These are phyloP conservation scores for Globisporangium carolinianum DNA, from an alignment of 352 stramenopile species.

Conservation along the genomic window DNA sequence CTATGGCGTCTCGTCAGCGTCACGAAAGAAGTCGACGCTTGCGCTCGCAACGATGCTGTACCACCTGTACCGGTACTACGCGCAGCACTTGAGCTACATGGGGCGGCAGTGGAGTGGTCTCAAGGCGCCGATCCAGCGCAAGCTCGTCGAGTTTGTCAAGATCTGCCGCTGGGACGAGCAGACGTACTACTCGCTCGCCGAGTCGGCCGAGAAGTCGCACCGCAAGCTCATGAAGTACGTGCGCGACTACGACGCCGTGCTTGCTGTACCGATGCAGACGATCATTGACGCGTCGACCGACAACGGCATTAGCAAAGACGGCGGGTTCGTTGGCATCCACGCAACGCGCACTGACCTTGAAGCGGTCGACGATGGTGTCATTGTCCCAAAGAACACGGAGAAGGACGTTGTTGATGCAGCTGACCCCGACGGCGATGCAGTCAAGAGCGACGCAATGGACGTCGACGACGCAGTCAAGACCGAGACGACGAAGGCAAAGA, in stretches of 20 bases:
- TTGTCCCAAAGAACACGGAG: slow-evolving; percentile 27
- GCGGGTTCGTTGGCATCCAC: slow-evolving; percentile 68
- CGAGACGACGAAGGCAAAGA: not conserved
- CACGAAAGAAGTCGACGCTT: slow-evolving; percentile 22
- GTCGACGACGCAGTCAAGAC: slow-evolving; percentile 10
- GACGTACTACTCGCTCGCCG: slow-evolving; percentile 98
- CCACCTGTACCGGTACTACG: slow-evolving; percentile 94
- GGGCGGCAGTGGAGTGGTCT: slow-evolving; percentile 82
- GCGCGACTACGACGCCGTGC: slow-evolving; percentile 85
- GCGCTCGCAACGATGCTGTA: slow-evolving; percentile 87
- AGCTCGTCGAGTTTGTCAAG: slow-evolving; percentile 97
- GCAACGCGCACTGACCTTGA: slow-evolving; percentile 62
- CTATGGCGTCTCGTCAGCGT: slow-evolving; percentile 16
- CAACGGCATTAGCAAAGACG: slow-evolving; percentile 74
- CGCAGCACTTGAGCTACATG: slow-evolving; percentile 82
- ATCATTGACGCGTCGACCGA: slow-evolving; percentile 87
- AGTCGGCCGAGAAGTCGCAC: slow-evolving; percentile 97
- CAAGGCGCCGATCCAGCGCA: slow-evolving; percentile 93
- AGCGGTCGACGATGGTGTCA: slow-evolving; percentile 34
- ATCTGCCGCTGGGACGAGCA: slow-evolving; percentile 99
- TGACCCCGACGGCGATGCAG: slow-evolving; percentile 14
- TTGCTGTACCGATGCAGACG: slow-evolving; percentile 75
- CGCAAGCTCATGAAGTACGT: slow-evolving; percentile 98
- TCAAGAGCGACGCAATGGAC: slow-evolving; percentile 5
- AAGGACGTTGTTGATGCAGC: slow-evolving; percentile 4